Percentiles rank a stretch among this genome's conserved stretches.
phyloP scores from a whole-genome alignment of 2,329 filamentous ascomycete genomes.

The Penicillium paneum region DNA sequence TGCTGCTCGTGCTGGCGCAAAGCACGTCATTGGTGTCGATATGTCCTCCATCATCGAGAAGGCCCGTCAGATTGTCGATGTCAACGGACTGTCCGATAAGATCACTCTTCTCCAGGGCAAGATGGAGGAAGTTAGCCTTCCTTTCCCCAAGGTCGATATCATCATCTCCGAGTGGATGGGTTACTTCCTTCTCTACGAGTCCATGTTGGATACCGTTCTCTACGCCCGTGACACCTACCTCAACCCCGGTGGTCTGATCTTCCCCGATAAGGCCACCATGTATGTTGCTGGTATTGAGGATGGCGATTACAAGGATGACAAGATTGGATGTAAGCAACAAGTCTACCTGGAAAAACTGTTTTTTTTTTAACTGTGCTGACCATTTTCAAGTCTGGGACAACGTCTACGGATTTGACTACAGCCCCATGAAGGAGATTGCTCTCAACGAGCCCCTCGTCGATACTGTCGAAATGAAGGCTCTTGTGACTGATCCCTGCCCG shows the following conservation, averaged over 20 bases:
- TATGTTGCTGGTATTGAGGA: conserved; percentile 97
- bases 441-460: conserved; percentile 95
- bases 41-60: conserved; percentile 99
- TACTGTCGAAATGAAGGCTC: conserved; percentile 94
- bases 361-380: conserved; percentile 23
- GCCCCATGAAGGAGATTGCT: conserved; percentile 86
- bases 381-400: conserved; percentile 84
- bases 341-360: not conserved
- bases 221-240: conserved; percentile 95
- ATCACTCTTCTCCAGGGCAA: conserved; percentile 98
- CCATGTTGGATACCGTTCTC: conserved; percentile 96
- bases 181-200: conserved; percentile 97
- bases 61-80: conserved; percentile 87
- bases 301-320: conserved; percentile 99
- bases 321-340: conserved; percentile 83
- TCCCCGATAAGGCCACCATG: conserved; percentile 98
- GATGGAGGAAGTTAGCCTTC: conserved; percentile 97
- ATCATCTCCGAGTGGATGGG: conserved; percentile 99
- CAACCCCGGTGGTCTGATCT: conserved; percentile 81
- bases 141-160: conserved; percentile 94
- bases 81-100: conserved; percentile 89
- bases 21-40: conserved; percentile 97
- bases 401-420: conserved; percentile 97
- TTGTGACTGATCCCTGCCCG: conserved; percentile 83
- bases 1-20: conserved; percentile 90